Percentiles rank a stretch among this genome's conserved stretches.
Conservation (phyloP, 2,329 filamentous ascomycete genomes). For the Diaporthe helianthi region DNA sequence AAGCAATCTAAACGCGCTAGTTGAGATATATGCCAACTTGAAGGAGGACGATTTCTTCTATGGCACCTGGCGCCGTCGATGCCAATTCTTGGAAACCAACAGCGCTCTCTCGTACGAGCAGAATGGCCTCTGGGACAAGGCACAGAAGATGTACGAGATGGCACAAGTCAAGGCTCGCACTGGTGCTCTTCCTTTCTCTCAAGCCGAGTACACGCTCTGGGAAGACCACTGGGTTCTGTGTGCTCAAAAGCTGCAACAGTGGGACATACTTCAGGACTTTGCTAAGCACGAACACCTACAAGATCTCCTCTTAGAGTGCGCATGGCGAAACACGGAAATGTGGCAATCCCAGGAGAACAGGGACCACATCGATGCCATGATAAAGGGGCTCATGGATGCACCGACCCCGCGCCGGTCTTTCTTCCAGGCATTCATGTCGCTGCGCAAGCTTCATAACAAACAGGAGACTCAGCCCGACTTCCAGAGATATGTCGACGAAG, state of each 20-base stretch:
- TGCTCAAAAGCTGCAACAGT: constrained; percentile 97
- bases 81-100: constrained; percentile 97
- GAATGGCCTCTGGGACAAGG: constrained; percentile 99
- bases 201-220: constrained; percentile 98
- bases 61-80: constrained; percentile 92
- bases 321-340: constrained; percentile 94
- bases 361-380: constrained; percentile 88
- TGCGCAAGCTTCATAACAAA: constrained; percentile 93
- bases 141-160: constrained; percentile 94
- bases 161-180: constrained; percentile 97
- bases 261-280: constrained; percentile 97
- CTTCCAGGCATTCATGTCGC: constrained; percentile 97
- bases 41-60: constrained; percentile 98
- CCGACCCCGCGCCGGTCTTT: constrained; percentile 93
- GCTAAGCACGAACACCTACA: constrained; percentile 99
- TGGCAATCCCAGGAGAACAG: constrained; percentile 88
- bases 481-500: constrained; percentile 90
- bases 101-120: constrained; percentile 97
- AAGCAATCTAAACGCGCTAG: constrained; percentile 94
- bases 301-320: constrained; percentile 91
- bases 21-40: constrained; percentile 87
- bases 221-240: constrained; percentile 99
- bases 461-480: constrained; percentile 83
- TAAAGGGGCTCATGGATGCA: constrained; percentile 97
- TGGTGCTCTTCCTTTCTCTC: constrained; percentile 93